Base-by-base conservation (phyloP, 208 protist genomes). In the Phytomonas francai region DNA sequence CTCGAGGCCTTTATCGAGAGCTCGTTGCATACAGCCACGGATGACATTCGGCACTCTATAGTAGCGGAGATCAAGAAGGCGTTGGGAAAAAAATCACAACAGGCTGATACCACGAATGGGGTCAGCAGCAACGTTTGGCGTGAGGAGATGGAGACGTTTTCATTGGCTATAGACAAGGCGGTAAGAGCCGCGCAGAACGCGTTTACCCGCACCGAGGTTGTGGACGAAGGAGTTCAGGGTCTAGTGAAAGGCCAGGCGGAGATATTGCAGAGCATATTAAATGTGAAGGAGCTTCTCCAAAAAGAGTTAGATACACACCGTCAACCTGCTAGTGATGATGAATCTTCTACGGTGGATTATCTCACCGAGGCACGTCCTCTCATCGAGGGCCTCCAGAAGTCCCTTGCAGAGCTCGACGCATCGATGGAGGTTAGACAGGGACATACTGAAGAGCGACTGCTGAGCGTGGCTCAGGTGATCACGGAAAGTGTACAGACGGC, bases 391-490 rank as follows among this genome's bases (percentile, higher is more conserved):
- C 45, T 54, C 45, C 11, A 54, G 25, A 54, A 54, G 45, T 54
- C 22, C 16, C 45, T 54, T 54, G 45, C 19, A 19, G 16, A 22
- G 54, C 61, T 54, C n/a, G 58, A 71, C 0, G 57, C 32, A 8
- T 61, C 68, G 14, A 59, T 28, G 51, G 42, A 71, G 32, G 62
- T 81, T 6, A 69, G 66, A 5, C 73, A 79, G 14, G 76, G 74
- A 8, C 62, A 79, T 36, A 59, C 67, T 31, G 80, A 88, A 66
- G 73, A 75, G 5, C 80, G 80, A 59, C 70, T 89, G 60, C 27
- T 85, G 57, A 70, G 71, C 27, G 62, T 88, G 67, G 84, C 80
- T 36, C 81, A 88, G 68, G 79, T 80, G n/a, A 81, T 93, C 51
- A 86, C 81, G 63, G 87, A 87, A 31, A 87, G 80, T 66, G 81